Percentiles rank a stretch among this genome's conserved stretches.
Conservation (phyloP, 1,139 yeast genomes). For the Scheffersomyces segobiensis region DNA sequence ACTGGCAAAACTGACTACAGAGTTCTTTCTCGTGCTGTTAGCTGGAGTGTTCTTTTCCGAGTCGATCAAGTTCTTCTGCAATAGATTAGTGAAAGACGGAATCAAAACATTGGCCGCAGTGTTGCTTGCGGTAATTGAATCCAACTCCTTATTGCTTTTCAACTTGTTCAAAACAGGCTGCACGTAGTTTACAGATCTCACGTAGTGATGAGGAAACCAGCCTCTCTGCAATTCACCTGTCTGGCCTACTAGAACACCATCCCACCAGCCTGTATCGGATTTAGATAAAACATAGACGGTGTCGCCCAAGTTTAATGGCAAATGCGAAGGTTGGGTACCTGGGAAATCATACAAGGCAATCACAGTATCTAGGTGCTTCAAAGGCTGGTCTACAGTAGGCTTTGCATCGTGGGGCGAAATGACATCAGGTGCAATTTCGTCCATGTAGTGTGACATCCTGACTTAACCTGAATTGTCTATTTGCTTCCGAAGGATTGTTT, state of each 20-base stretch:
- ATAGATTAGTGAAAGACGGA: conserved; percentile 42
- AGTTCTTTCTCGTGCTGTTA: conserved; percentile 42
- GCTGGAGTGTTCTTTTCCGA: conserved; percentile 31
- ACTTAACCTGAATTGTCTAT: background rate
- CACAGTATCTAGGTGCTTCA: conserved; percentile 49
- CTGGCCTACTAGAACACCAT: conserved; percentile 53
- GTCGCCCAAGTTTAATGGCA: conserved; percentile 51
- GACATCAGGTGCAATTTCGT: conserved; percentile 45
- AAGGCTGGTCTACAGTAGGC: conserved; percentile 21
- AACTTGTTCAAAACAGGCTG: conserved; percentile 46
- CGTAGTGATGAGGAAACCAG: conserved; percentile 73
- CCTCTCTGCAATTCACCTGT: conserved; percentile 56
- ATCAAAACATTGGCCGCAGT: conserved; percentile 52
- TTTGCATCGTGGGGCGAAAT: conserved; percentile 30
- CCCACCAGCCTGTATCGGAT: conserved; percentile 74
- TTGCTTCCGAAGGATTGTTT: background rate
- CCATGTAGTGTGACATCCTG: conserved; percentile 17
- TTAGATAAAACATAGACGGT: conserved; percentile 53
- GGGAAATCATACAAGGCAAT: conserved; percentile 54
- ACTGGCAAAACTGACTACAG: conserved; percentile 51
- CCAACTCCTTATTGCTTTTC: conserved; percentile 43
- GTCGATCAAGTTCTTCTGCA: conserved; percentile 39
- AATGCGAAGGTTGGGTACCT: conserved; percentile 46
- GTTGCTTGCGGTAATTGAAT: conserved; percentile 49
- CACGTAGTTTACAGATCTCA: conserved; percentile 48